Conservation (phyloP, 2,329 filamentous ascomycete genomes). For the Exserohilum rostratum region DNA sequence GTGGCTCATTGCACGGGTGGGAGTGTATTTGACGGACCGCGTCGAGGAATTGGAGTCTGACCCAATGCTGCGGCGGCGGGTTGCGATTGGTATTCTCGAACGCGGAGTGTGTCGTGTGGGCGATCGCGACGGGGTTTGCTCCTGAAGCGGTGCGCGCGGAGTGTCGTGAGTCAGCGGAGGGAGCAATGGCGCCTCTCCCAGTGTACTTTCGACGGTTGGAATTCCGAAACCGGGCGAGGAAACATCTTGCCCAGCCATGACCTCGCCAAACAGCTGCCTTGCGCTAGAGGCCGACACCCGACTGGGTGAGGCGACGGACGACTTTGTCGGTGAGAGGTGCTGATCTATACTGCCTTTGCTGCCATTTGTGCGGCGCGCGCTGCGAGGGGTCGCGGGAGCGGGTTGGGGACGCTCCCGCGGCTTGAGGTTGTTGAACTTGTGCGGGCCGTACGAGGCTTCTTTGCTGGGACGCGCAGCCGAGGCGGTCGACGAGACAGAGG, state of each 20-base stretch:
- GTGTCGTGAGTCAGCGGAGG: constrained; percentile 14
- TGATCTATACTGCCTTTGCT: constrained; percentile 34
- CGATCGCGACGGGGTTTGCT: constrained; percentile 16
- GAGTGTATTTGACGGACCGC: constrained; percentile 40
- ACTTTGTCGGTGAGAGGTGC: constrained; percentile 31
- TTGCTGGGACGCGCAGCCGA: constrained; percentile 36
- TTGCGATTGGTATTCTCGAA: constrained; percentile 43
- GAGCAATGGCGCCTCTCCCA: constrained; percentile 15
- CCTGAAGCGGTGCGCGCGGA: constrained; percentile 19
- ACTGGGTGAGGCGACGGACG: constrained; percentile 31
- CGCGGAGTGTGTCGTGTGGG: constrained; percentile 34
- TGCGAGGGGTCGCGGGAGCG: constrained; percentile 37
- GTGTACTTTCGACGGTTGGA: constrained; percentile 28
- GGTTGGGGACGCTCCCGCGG: constrained; percentile 45
- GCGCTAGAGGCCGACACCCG: constrained; percentile 29
- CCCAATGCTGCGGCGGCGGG: constrained; percentile 39
- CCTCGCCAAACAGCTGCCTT: constrained; percentile 47
- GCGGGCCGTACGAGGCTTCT: constrained; percentile 40
- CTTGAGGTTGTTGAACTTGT: constrained; percentile 47
- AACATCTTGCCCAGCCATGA: constrained; percentile 40
- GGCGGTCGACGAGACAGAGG: constrained; percentile 34
- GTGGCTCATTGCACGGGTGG: constrained; percentile 26
- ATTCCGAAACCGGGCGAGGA: constrained; percentile 44
- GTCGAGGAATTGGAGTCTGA: constrained; percentile 46
- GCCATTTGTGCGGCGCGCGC: constrained; percentile 33